Conservation (phyloP, 495 filamentous ascomycete species). For the Glonium stellatum region DNA sequence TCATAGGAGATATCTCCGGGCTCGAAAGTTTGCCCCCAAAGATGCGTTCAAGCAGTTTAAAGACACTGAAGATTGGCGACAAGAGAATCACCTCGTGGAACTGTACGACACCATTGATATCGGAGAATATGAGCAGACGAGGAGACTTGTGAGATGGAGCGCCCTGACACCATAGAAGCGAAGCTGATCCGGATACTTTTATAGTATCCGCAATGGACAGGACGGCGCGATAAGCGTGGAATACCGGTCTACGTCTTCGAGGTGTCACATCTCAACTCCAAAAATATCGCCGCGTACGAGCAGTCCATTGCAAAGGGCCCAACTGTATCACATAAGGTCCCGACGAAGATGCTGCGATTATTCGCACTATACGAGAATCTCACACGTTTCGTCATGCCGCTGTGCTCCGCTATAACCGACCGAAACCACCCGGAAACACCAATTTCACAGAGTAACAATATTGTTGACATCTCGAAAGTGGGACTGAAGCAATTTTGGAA, state of each 20-base stretch:
- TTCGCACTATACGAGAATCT: slow-evolving; percentile 88
- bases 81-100: slow-evolving; percentile 53
- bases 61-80: slow-evolving; percentile 82
- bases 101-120: slow-evolving; percentile 49
- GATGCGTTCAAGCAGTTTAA: slow-evolving; percentile 79
- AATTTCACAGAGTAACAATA: slow-evolving; percentile 80
- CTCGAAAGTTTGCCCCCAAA: slow-evolving; percentile 62
- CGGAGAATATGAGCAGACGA: slow-evolving; percentile 70
- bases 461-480: slow-evolving; percentile 78
- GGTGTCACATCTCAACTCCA: slow-evolving; percentile 71
- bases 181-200: slow-evolving; percentile 10
- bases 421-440: slow-evolving; percentile 67
- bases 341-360: slow-evolving; percentile 63
- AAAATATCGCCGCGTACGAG: slow-evolving; percentile 72
- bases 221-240: slow-evolving; percentile 75
- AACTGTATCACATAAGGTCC: slow-evolving; percentile 40
- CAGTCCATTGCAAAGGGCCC: slow-evolving; percentile 47
- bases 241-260: slow-evolving; percentile 87
- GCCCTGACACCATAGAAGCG: neutral
- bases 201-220: slow-evolving; percentile 91
- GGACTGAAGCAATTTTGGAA: slow-evolving; percentile 92
- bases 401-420: slow-evolving; percentile 63
- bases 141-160: slow-evolving; percentile 56
- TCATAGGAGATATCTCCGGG: slow-evolving; percentile 68
- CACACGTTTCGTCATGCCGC: slow-evolving; percentile 75